Evolutionary conservation across 352 stramenopile genomes (phyloP).

Genomic region (Thalassiosira exigua): DNA sequence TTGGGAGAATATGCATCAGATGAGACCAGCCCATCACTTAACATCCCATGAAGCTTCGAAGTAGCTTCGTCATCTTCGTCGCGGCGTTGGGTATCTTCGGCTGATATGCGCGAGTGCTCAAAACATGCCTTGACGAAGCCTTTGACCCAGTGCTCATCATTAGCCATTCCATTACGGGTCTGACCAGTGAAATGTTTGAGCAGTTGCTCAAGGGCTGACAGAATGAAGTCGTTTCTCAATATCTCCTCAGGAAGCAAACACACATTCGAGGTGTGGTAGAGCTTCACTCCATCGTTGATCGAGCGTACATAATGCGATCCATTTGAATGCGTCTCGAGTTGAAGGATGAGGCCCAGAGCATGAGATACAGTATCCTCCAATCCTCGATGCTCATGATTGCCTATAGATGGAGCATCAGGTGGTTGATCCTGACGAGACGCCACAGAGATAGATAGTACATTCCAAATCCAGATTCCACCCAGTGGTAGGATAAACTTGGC

Average conservation of each 20-base stretch:
- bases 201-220: conserved; percentile 30
- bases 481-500: conserved; percentile 67
- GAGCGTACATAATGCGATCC: conserved; percentile 25
- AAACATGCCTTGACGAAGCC: conserved; percentile 72
- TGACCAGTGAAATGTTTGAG: conserved; percentile 42
- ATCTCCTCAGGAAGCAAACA: conserved; percentile 78
- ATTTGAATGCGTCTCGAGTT: conserved; percentile 57
- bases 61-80: conserved; percentile 32
- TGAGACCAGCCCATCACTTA: conserved; percentile 6
- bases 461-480: conserved; percentile 79
- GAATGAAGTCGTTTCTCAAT: conserved; percentile 57
- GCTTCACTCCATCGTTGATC: conserved; percentile 62
- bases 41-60: conserved; percentile 38
- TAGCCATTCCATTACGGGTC: not conserved
- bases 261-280: conserved; percentile 82
- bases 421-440: too few species aligned
- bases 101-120: conserved; percentile 67
- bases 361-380: conserved; percentile 54
- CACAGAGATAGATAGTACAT: conserved; percentile 69
- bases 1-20: conserved; percentile 45
- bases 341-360: conserved; percentile 56
- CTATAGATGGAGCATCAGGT: conserved; percentile 6
- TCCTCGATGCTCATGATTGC: conserved; percentile 41
- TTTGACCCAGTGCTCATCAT: conserved; percentile 26
- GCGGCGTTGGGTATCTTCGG: too few species aligned